Evolutionary conservation across 139 green algal genomes (phyloP), one percentile per base, ranked within the genome.

Genomic region (Micractinium conductrix): DNA sequence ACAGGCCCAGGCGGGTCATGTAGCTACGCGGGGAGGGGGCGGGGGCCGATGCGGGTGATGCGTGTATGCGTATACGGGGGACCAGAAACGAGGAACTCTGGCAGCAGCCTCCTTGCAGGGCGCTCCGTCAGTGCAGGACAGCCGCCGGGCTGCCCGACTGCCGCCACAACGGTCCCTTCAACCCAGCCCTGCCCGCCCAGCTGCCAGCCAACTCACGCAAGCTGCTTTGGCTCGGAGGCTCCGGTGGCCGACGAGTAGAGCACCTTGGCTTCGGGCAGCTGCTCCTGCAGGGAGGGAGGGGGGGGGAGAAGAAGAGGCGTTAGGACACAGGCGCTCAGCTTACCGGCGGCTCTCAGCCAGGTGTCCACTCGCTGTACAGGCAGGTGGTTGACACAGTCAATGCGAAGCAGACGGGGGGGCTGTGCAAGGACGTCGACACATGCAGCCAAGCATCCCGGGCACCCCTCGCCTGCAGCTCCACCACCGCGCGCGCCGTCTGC

Each of bases 201-300:
- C n/a, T 38, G n/a, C 8, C 4, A 22, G n/a, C 16, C 26, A 26
- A 38, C 70, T 78, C 70, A 78, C 55, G 91, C 91, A 85, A 98
- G 86, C 88, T 98, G 96, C 43, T 88, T 80, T 7, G 96, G 95
- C 89, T 98, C 95, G 19, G 87, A 93, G 50, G 95, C 95, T 14
- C 96, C 96, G 1, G 96, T 98, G 35, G 96, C 96, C 2, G 79
- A 93, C 82, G 87, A 96, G 92, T 98, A 98, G 42, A 98, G 71
- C 58, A 97, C 90, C 43, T 84, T 90, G 33, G 96, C 94, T 55
- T 95, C 89, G 12, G 93, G 94, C 82, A 98, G 92, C 40, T 86
- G 79, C 38, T 94, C 88, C 90, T 98, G 95, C 88, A 94, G 88
- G 2, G 71, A 60, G 42, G 14, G 8, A 58, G 5, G 19, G 28